Evolutionary conservation across 2,329 filamentous ascomycete species (phyloP).

Genomic region (Trichoderma hamatum): DNA sequence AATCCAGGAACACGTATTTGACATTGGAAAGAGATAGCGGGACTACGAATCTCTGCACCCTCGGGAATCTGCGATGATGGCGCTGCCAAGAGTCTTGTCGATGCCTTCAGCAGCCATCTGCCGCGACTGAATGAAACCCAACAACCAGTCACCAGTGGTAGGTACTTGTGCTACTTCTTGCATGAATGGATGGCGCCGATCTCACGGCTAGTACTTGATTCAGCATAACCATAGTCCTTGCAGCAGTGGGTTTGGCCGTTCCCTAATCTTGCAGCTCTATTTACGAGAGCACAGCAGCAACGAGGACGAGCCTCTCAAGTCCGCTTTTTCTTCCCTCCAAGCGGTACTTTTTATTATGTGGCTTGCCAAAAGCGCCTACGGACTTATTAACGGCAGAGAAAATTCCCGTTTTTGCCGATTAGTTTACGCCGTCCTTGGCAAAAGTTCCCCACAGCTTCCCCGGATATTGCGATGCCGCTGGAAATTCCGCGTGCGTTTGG

Average conservation of each 20-base stretch:
- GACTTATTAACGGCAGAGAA: neutral
- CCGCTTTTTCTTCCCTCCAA: neutral
- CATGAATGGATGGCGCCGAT: neutral
- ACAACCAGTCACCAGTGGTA: neutral
- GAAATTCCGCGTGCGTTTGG: neutral
- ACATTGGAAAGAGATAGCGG: neutral
- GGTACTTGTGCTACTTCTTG: neutral
- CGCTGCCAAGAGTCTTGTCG: constrained; percentile 21
- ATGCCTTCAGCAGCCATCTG: constrained; percentile 19
- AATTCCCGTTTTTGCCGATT: constrained; percentile 22
- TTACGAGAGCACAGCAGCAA: neutral
- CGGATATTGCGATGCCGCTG: constrained; percentile 14
- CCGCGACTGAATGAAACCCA: constrained; percentile 19
- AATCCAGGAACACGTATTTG: constrained; percentile 11
- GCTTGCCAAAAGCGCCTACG: neutral
- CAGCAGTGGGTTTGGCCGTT: neutral
- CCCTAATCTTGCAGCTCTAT: neutral
- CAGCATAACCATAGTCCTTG: neutral
- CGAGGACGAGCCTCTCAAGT: neutral
- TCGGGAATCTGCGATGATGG: constrained; percentile 25
- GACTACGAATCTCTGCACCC: neutral
- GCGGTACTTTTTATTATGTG: constrained; percentile 8
- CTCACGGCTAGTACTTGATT: neutral
- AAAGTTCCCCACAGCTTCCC: constrained; percentile 11
- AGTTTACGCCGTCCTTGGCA: neutral